phyloP scores from a whole-genome alignment of 2,329 filamentous ascomycete genomes.

The Nemania serpens region DNA sequence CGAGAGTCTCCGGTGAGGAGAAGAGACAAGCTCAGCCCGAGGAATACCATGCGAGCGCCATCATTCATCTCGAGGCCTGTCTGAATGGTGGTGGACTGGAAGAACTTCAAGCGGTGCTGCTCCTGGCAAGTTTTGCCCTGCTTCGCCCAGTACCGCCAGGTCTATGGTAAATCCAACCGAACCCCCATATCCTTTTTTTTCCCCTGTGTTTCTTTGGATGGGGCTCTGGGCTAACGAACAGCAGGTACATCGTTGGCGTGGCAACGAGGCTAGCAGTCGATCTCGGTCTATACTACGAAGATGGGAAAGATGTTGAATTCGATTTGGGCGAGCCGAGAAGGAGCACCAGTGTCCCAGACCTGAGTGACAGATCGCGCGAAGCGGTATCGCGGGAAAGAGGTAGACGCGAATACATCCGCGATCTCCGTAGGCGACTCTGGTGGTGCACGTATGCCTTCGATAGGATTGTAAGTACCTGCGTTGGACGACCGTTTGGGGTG shows the following conservation, averaged over 20 bases:
- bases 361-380: slow-evolving; percentile 41
- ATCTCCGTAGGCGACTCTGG: slow-evolving; percentile 86
- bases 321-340: slow-evolving; percentile 58
- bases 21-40: slow-evolving; percentile 74
- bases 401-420: slow-evolving; percentile 80
- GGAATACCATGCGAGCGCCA: slow-evolving; percentile 94
- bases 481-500: slow-evolving; percentile 90
- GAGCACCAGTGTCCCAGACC: slow-evolving; percentile 43
- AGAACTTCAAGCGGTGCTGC: slow-evolving; percentile 88
- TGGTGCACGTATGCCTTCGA: slow-evolving; percentile 98
- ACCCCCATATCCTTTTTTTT: neutral
- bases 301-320: slow-evolving; percentile 69
- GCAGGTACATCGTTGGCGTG: slow-evolving; percentile 87
- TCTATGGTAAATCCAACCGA: slow-evolving; percentile 64
- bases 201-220: neutral
- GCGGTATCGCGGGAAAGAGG: slow-evolving; percentile 60
- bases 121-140: slow-evolving; percentile 89
- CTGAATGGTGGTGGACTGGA: slow-evolving; percentile 88
- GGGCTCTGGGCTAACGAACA: slow-evolving; percentile 15
- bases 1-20: slow-evolving; percentile 40
- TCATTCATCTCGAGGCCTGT: slow-evolving; percentile 87
- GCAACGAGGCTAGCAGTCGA: slow-evolving; percentile 90
- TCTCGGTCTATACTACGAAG: slow-evolving; percentile 89
- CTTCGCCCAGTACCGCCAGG: slow-evolving; percentile 90
- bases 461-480: slow-evolving; percentile 90